Base-by-base conservation (phyloP, 2,329 filamentous ascomycete species). In the Colletotrichum sp. region DNA sequence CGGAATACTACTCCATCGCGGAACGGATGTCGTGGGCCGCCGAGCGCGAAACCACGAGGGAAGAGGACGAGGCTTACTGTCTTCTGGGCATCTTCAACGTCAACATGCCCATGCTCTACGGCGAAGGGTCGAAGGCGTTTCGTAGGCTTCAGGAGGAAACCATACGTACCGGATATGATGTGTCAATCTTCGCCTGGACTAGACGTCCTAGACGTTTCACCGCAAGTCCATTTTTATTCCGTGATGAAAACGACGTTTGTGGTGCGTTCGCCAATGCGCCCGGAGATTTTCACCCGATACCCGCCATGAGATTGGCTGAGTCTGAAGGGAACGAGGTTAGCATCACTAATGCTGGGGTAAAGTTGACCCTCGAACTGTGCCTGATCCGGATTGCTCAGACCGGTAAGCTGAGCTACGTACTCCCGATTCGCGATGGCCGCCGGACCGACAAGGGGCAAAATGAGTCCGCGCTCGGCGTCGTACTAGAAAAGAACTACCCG, bases 21-120 rank as follows among this genome's bases (percentile, higher is more conserved):
- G 57, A 65, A 6, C 78, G 78, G 60, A 82, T 83, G 80, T 80
- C 78, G 12, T 82, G 81, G 81, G 79, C 78, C 18, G 72, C 80
- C 1, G 52, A 52, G 1, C 69, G 81, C 32, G 18, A 75, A 59
- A 81, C 79, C 2, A 80, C 76, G 1, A 71, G 78, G 2, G 5
- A 52, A 49, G 77, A 82, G 63, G 80, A 83, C 67, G 49, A 60
- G 6, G 80, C 81, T 2, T 83, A 82, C 44, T 80, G 79, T 18
- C 72, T 83, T 6, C 28, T 82, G 12, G 81, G 81, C 13, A 65
- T 83, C 10, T 81, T 82, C 21, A 63, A 77, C 52, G 68, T 82
- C 26, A 80, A 78, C 24, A 82, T 83, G 78, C 76, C 79, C 1
- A 63, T 80, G 13, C 72, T 79, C 2, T 83, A 82, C 28, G 80